These are phyloP conservation scores for Aspergillus steynii DNA, from an alignment of 495 filamentous ascomycete genomes.

Conservation along the genomic window DNA sequence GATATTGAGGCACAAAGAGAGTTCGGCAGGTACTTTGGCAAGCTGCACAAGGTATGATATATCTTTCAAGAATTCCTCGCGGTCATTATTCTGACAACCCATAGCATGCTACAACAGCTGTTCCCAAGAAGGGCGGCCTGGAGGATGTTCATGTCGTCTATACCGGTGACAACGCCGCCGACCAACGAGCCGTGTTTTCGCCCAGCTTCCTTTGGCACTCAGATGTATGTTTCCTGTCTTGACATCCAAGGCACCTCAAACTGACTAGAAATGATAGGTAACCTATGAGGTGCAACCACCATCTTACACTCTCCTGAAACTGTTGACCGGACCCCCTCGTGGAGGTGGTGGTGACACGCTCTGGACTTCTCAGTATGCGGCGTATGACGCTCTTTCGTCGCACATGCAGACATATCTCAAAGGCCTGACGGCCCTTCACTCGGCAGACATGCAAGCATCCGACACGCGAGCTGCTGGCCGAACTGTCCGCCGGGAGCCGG, in stretches of 20 bases:
- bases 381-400: conserved; percentile 67
- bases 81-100: conserved; percentile 9
- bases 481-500: conserved; percentile 65
- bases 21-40: conserved; percentile 67
- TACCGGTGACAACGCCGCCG: conserved; percentile 60
- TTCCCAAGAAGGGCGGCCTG: conserved; percentile 57
- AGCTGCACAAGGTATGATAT: conserved; percentile 55
- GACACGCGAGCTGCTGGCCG: conserved; percentile 60
- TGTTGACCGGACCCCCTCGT: conserved; percentile 64
- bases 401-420: conserved; percentile 73
- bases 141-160: conserved; percentile 73
- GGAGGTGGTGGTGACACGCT: conserved; percentile 75
- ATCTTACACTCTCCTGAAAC: conserved; percentile 69
- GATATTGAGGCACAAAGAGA: conserved; percentile 67
- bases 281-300: conserved; percentile 80
- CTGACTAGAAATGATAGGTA: conserved; percentile 38
- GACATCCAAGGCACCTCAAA: conserved; percentile 18
- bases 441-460: conserved; percentile 68
- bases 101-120: conserved; percentile 57
- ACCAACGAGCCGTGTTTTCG: conserved; percentile 53
- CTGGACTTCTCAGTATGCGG: conserved; percentile 73
- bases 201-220: conserved; percentile 62
- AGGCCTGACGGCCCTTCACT: conserved; percentile 68
- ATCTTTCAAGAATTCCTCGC: not conserved
- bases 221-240: conserved; percentile 45